Evolutionary conservation across 2,329 filamentous ascomycete species (phyloP).

Genomic region (Penicillium sp.): DNA sequence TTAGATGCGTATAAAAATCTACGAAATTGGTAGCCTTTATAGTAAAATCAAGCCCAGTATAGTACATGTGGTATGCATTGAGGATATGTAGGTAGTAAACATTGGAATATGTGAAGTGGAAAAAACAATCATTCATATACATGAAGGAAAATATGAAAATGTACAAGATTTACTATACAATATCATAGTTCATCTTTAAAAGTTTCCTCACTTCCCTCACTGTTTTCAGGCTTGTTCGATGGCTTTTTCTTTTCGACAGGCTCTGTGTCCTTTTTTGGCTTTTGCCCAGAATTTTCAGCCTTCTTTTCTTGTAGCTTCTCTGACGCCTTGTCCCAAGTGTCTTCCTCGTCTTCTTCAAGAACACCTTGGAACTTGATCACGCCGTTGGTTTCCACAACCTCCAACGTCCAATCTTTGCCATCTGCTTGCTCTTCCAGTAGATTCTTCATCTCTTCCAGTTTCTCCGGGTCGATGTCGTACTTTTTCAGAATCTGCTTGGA

Average conservation of each 20-base stretch:
- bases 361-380: conserved; percentile 68
- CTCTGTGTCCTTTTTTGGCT: conserved; percentile 17
- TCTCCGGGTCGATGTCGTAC: conserved; percentile 63
- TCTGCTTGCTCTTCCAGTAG: conserved; percentile 68
- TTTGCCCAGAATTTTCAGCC: conserved; percentile 25
- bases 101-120: too few species aligned
- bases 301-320: conserved; percentile 10
- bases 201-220: conserved; percentile 38
- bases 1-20: neutral
- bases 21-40: too few species aligned
- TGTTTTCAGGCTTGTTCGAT: conserved; percentile 9
- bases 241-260: conserved; percentile 7
- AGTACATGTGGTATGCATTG: too few species aligned
- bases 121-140: neutral
- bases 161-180: conserved; percentile 13
- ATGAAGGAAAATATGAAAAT: conserved; percentile 1
- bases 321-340: conserved; percentile 30
- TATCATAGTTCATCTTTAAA: conserved; percentile 41
- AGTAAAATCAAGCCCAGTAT: too few species aligned
- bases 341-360: conserved; percentile 59
- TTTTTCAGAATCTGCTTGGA: conserved; percentile 66
- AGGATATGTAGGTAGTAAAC: too few species aligned
- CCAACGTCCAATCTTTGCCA: conserved; percentile 74
- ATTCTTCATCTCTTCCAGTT: conserved; percentile 67
- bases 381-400: conserved; percentile 69